Evolutionary conservation across 768 basidiomycete genomes (phyloP), one percentile per base, ranked within the genome.

Genomic region (Pisolithus microcarpus): DNA sequence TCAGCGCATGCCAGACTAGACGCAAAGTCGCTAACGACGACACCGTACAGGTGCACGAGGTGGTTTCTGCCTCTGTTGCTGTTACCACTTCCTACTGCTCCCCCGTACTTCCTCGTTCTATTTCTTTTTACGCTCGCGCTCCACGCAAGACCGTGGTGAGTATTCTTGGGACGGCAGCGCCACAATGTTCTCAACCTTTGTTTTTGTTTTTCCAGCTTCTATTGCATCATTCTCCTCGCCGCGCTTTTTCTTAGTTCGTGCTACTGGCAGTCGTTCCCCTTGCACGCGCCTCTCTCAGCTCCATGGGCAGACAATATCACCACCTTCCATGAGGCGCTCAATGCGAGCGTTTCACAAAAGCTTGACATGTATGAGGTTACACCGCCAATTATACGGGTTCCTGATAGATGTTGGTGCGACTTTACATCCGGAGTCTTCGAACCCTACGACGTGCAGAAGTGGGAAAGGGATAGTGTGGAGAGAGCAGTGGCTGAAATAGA

Each of bases 331-430:
- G 77, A 85, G 34, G 85, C 85, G 3, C 65, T 89, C 51, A 76
- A 74, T 44, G 68, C 76, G 11, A 74, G 73, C 21, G 72, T 76
- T 8, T 57, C 71, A 7, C 44, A 68, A 18, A 68, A 71, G 49
- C 73, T 75, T 57, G 54, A 67, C 11, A 63, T 70, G 7, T 66
- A 59, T 18, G 53, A 66, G 13, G 52, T 78, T 10, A 56, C 78
- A 5, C 84, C 84, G 0, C 66, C 75, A 2, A 75, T 79, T 43
- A 80, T 91, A 45, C 80, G 78, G 24, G 75, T 87, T 3, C 73
- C 77, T 4, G 90, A 91, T 58, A 80, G 88, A 43, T 92, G 90
- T 61, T 92, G 90, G 90, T 91, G 89, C 57, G 89, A 91, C 59
- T 71, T 90, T 53, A 78, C 81, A 18, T 69, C 72, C 16, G 75